Evolutionary conservation across 108 stramenopile genomes (phyloP).

Genomic region (Heterococcus sp.): DNA sequence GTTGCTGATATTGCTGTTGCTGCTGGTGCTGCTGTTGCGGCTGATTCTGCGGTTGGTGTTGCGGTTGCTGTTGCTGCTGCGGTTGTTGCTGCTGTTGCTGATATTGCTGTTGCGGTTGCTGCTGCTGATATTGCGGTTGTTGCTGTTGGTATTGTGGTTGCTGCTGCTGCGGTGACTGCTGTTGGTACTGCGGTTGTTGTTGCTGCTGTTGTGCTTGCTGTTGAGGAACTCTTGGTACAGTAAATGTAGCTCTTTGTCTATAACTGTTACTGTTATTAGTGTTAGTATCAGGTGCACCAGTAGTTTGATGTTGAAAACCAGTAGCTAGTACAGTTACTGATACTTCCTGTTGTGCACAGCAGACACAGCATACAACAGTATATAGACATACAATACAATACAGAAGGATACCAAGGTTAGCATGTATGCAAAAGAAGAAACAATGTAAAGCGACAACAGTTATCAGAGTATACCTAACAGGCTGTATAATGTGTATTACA

Average conservation of each 20-base stretch:
- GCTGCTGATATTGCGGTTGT: too few species aligned
- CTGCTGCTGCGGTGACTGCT: too few species aligned
- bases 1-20: too few species aligned
- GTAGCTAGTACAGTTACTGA: slow-evolving; percentile 59
- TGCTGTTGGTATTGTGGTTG: too few species aligned
- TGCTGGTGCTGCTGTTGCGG: too few species aligned
- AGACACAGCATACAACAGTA: neutral
- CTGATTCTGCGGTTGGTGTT: too few species aligned
- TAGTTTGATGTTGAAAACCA: slow-evolving; percentile 26
- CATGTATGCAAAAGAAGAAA: neutral
- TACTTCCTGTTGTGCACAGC: slow-evolving; percentile 37
- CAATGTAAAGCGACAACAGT: neutral
- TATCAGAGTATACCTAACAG: neutral
- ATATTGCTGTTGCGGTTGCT: too few species aligned
- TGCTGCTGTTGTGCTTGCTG: neutral
- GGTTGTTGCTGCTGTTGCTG: too few species aligned
- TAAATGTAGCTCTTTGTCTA: neutral
- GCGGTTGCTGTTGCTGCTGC: too few species aligned
- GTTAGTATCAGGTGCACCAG: neutral
- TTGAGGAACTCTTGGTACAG: neutral
- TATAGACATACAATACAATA: neutral
- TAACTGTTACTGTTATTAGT: neutral
- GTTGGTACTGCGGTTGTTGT: too few species aligned
- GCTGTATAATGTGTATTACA: neutral
- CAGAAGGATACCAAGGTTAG: neutral